A percentile compares a stretch with the other conserved stretches of the same genome.
These are phyloP conservation scores for Sporodiniella umbellata DNA, from an alignment of 371 early-diverging fungal genomes.

Conservation along the genomic window DNA sequence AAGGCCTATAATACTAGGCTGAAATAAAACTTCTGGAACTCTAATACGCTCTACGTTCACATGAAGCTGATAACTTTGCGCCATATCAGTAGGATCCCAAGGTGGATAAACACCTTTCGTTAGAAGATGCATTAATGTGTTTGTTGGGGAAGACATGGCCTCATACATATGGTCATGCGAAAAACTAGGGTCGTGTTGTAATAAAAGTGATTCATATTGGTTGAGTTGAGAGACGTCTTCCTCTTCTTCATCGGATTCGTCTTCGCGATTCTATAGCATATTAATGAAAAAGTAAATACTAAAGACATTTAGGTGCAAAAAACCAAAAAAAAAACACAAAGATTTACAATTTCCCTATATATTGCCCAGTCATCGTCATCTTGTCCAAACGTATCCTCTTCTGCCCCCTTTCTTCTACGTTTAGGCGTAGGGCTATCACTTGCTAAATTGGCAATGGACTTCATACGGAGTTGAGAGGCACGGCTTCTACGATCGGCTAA, in stretches of 20 bases:
- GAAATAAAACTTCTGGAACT: constrained; percentile 86
- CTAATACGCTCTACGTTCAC: constrained; percentile 85
- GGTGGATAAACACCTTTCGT: constrained; percentile 56
- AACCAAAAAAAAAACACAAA: background rate
- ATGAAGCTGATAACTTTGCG: constrained; percentile 75
- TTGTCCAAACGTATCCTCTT: constrained; percentile 91
- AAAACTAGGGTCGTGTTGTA: constrained; percentile 74
- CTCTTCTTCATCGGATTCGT: constrained; percentile 84
- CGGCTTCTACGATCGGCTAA: constrained; percentile 83
- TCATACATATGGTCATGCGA: constrained; percentile 52
- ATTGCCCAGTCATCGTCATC: constrained; percentile 92
- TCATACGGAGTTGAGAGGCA: constrained; percentile 83
- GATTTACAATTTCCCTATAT: constrained; percentile 77
- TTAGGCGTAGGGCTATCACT: constrained; percentile 55
- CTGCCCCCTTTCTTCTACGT: constrained; percentile 55
- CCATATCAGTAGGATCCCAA: constrained; percentile 65
- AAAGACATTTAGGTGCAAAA: too few species aligned
- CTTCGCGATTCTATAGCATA: constrained; percentile 67
- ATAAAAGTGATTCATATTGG: constrained; percentile 68
- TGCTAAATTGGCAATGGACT: constrained; percentile 80
- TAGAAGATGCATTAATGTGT: constrained; percentile 48
- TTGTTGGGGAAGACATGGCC: constrained; percentile 43
- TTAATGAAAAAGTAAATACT: too few species aligned
- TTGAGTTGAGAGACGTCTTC: constrained; percentile 63
- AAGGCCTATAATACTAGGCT: constrained; percentile 80